Evolutionary conservation across 1,284 basidiomycete species (phyloP), one percentile per base, ranked within the genome.

Genomic region (Irpex rosettiformis): DNA sequence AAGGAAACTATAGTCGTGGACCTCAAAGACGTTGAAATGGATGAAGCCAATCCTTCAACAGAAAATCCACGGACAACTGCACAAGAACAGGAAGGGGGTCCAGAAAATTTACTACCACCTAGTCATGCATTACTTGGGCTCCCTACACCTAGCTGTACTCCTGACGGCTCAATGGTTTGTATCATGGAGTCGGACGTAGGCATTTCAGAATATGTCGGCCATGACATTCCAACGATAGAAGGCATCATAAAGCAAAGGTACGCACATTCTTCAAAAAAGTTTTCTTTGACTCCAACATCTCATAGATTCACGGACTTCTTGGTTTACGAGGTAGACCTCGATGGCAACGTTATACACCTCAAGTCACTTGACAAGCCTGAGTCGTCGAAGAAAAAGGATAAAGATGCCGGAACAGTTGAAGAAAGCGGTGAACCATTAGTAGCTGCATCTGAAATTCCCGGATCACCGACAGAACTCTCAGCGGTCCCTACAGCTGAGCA

Each of bases 171-270:
- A 45, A 75, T 84, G 64, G 70, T 73, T 58, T 84, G 83, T 65
- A 82, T 93, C 37, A 75, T 85, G 57, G 94, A 98, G 72, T 78
- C 80, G 5, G 89, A 96, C 68, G 95, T 96, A 53, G 95, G 95
- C 1, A 96, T 98, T 58, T 91, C 91, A 6, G 90, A 93, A 67
- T 97, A 95, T 72, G 84, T 94, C 62, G 85, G 86, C 10, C 77
- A 79, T 22, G 81, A 83, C 59, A 80, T 88, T n/a, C 80, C 87
- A 3, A 82, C 83, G 64, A 88, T 97, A 62, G 80, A 88, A 53
- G 95, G 93, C 6, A 95, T 97, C 67, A 96, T 98, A 72, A 98
- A 98, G 74, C 94, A 97, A 75, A 81, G 94, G 94, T 94, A 61
- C 61, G 79, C 64, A 40, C 4, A 3, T 56, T 54, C 53, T 28